These are phyloP conservation scores for Mallotus japonicus DNA, from an alignment of 441 rosid species.

Conservation along the genomic window DNA sequence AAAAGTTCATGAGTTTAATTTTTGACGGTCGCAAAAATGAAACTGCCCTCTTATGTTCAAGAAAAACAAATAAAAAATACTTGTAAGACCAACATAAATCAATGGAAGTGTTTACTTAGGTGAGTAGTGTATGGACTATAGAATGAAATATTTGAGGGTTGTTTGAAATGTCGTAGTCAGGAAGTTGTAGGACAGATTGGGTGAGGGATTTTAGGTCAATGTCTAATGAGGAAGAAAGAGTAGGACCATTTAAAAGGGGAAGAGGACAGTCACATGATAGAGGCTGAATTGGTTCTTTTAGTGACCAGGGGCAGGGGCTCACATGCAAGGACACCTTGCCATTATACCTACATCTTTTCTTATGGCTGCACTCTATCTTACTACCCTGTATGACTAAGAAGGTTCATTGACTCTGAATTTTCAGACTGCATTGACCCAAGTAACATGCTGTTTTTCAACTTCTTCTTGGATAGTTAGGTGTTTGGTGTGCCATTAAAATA, in stretches of 20 bases:
- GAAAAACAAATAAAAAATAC: too few relatives aligned
- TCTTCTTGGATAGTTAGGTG: too few relatives aligned
- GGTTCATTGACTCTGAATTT: background rate
- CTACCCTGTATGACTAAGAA: background rate
- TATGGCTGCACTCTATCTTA: background rate
- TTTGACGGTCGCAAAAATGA: too few relatives aligned
- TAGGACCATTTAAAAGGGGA: constrained; percentile 2
- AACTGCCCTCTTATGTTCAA: too few relatives aligned
- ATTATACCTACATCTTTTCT: background rate
- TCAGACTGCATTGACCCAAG: background rate
- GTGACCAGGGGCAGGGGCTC: background rate
- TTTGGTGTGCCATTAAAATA: too few relatives aligned
- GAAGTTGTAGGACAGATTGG: background rate
- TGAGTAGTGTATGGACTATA: background rate
- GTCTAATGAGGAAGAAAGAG: background rate
- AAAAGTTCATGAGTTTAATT: too few relatives aligned
- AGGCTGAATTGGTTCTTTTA: background rate
- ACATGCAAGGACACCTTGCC: constrained; percentile 4
- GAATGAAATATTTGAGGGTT: background rate
- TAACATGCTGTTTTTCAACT: background rate
- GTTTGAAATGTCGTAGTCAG: background rate
- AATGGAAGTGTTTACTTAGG: background rate
- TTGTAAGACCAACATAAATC: too few relatives aligned
- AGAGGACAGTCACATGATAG: constrained; percentile 11
- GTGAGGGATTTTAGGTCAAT: background rate